A percentile compares a stretch with the other conserved stretches of the same genome.
Conservation (phyloP, 441 rosid genomes). For the Populus hybrid region DNA sequence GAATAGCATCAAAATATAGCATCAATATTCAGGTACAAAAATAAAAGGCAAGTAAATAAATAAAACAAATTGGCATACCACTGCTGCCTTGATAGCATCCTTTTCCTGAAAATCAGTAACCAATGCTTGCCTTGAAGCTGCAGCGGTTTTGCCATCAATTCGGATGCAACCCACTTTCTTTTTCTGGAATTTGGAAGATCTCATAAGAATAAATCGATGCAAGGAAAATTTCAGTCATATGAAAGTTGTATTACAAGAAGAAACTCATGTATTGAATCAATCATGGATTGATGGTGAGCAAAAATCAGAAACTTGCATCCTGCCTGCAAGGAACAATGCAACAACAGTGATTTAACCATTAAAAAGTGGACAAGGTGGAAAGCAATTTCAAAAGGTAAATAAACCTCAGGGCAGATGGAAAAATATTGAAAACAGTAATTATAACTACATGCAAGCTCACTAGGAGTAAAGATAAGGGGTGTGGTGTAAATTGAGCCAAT, state of each 20-base stretch:
- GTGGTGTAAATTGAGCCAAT: not conserved
- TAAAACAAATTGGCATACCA: conserved; percentile 42
- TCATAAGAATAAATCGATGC: conserved; percentile 21
- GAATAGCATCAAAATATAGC: not conserved
- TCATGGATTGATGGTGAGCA: conserved; percentile 92
- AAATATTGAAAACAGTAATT: not conserved
- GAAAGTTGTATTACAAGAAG: conserved; percentile 57
- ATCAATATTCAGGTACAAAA: not conserved
- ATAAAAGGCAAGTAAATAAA: not conserved
- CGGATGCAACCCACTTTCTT: conserved; percentile 88
- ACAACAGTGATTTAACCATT: conserved; percentile 4
- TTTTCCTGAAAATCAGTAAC: conserved; percentile 91
- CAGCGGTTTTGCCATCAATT: conserved; percentile 86
- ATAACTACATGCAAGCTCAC: not conserved
- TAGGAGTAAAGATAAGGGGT: not conserved
- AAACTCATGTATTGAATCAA: conserved; percentile 75
- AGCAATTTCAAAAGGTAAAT: not conserved
- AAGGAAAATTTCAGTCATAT: conserved; percentile 16
- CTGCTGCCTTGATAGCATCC: conserved; percentile 77
- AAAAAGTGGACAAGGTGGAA: conserved; percentile 19
- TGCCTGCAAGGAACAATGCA: conserved; percentile 58
- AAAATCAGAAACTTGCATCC: conserved; percentile 94
- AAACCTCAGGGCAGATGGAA: conserved; percentile 1
- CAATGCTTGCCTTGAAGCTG: conserved; percentile 68
- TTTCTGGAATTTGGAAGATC: conserved; percentile 50